Evolutionary conservation across 1,284 basidiomycete species (phyloP).

Genomic region (Sporisorium reilianum): DNA sequence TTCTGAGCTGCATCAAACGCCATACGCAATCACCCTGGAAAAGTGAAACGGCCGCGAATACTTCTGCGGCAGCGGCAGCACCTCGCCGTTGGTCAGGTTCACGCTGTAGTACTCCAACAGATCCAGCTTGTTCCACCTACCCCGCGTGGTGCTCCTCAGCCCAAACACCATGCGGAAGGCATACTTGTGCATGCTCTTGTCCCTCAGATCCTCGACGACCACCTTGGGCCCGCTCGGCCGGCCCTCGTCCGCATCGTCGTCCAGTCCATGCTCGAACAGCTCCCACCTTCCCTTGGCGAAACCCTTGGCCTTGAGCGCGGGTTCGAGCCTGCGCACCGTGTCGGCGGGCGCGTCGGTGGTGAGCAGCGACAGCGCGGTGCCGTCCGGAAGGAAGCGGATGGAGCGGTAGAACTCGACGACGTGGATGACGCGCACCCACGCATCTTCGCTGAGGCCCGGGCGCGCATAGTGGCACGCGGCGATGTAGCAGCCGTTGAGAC

Average conservation of each 20-base stretch:
- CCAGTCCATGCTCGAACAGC: slow-evolving; percentile 48
- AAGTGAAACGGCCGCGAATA: slow-evolving; percentile 92
- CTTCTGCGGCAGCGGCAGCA: slow-evolving; percentile 78
- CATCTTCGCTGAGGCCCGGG: slow-evolving; percentile 60
- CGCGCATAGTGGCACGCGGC: slow-evolving; percentile 65
- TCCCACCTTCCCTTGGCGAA: slow-evolving; percentile 74
- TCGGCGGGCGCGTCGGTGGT: slow-evolving; percentile 84
- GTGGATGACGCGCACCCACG: slow-evolving; percentile 67
- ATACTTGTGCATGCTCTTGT: slow-evolving; percentile 74
- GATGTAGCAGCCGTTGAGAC: slow-evolving; percentile 66
- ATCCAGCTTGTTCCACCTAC: slow-evolving; percentile 85
- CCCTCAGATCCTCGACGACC: slow-evolving; percentile 61
- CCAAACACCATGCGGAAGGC: slow-evolving; percentile 85
- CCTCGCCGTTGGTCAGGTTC: slow-evolving; percentile 80
- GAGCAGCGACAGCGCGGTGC: slow-evolving; percentile 85
- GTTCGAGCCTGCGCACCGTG: slow-evolving; percentile 82
- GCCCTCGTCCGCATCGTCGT: slow-evolving; percentile 49
- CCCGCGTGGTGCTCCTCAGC: slow-evolving; percentile 78
- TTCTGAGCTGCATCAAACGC: slow-evolving; percentile 52
- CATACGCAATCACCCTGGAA: slow-evolving; percentile 75
- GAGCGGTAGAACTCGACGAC: slow-evolving; percentile 77
- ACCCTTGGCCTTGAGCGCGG: slow-evolving; percentile 78
- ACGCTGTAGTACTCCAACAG: slow-evolving; percentile 75
- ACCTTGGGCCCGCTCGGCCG: slow-evolving; percentile 54
- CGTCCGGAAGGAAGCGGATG: slow-evolving; percentile 89